Conservation (phyloP, 1,284 basidiomycete genomes). For the Coriolopsis trogii region DNA sequence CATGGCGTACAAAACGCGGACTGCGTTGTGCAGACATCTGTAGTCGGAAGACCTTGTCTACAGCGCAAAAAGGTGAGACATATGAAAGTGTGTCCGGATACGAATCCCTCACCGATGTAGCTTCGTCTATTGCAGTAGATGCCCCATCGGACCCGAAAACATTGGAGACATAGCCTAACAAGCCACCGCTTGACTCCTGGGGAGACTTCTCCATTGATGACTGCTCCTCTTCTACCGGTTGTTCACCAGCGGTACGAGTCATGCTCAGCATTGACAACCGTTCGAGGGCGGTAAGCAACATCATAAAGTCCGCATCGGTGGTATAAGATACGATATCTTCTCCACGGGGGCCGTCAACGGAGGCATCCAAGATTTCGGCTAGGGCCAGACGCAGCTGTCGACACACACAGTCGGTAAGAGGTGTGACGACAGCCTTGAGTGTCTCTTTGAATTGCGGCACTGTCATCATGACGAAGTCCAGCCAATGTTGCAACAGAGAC, state of each 20-base stretch:
- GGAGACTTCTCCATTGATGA: conserved; percentile 50
- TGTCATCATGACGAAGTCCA: conserved; percentile 94
- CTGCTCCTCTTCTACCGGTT: conserved; percentile 61
- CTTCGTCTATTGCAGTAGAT: conserved; percentile 51
- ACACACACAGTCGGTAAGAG: conserved; percentile 83
- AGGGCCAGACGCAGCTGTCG: conserved; percentile 69
- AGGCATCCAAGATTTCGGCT: conserved; percentile 54
- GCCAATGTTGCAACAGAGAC: conserved; percentile 90
- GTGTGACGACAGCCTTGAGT: conserved; percentile 68
- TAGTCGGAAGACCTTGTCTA: conserved; percentile 73
- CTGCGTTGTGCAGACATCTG: conserved; percentile 69
- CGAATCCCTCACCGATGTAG: conserved; percentile 55
- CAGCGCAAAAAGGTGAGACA: conserved; percentile 10
- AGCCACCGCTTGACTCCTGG: conserved; percentile 59
- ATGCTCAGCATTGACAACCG: conserved; percentile 73
- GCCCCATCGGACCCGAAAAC: conserved; percentile 72
- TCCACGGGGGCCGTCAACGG: conserved; percentile 35
- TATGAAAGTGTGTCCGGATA: conserved; percentile 35
- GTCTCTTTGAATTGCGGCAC: conserved; percentile 81
- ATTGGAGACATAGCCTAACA: conserved; percentile 82
- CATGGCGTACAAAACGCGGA: conserved; percentile 68
- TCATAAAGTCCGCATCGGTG: conserved; percentile 84
- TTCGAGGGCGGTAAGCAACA: conserved; percentile 84
- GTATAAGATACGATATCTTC: conserved; percentile 49
- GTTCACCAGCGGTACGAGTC: conserved; percentile 52